phyloP scores from a whole-genome alignment of 306 rosid species.

The Prunus campanulata region DNA sequence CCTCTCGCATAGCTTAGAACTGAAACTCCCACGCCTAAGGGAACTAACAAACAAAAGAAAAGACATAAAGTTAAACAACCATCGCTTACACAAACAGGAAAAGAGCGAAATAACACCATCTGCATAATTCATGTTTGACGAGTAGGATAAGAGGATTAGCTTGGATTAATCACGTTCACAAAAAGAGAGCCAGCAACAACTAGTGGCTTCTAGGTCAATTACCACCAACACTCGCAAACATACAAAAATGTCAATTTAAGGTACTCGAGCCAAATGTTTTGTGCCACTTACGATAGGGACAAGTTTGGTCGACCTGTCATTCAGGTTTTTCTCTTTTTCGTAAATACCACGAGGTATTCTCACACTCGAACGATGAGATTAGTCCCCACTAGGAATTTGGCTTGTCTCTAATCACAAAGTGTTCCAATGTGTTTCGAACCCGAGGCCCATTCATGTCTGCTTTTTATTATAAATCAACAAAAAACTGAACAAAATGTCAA shows the following conservation, averaged over 20 bases:
- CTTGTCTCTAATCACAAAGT: too few species aligned
- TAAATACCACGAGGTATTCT: neutral
- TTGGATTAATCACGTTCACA: neutral
- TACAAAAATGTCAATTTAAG: neutral
- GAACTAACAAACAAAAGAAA: too few species aligned
- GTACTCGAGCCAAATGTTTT: neutral
- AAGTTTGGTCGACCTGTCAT: neutral
- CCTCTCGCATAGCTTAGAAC: too few species aligned
- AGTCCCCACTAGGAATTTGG: fast-evolving
- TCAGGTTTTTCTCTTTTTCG: neutral
- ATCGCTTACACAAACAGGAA: too few species aligned
- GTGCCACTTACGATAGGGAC: neutral
- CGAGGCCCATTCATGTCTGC: too few species aligned
- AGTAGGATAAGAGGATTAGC: neutral
- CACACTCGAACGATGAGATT: too few species aligned
- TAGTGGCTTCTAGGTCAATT: constrained; percentile 5
- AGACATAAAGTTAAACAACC: too few species aligned
- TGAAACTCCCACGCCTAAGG: too few species aligned
- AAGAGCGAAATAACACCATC: too few species aligned
- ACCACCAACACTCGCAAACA: neutral
- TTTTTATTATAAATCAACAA: too few species aligned
- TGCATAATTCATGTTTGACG: neutral
- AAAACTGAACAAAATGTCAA: too few species aligned
- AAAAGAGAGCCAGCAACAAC: neutral
- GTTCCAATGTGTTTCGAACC: too few species aligned